phyloP scores from a whole-genome alignment of 257 asterid genomes.

The Ligustrum vulgare region DNA sequence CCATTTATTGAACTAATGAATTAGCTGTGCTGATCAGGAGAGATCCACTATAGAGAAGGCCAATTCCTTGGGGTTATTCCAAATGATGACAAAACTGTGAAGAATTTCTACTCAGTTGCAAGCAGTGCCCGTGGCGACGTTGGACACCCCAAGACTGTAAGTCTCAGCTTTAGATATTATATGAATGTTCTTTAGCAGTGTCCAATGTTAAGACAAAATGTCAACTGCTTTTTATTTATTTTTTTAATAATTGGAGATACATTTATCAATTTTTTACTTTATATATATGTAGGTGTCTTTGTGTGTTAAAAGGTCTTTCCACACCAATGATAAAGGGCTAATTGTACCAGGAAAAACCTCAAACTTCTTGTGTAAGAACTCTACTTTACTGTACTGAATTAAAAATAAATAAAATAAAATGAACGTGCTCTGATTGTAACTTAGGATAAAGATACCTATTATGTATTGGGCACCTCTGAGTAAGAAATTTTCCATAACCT shows the following conservation, averaged over 20 bases:
- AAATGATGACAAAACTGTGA: slow-evolving; percentile 91
- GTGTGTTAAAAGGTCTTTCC: slow-evolving; percentile 84
- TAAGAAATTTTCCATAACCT: neutral
- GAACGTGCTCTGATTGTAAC: neutral
- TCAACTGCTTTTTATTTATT: neutral
- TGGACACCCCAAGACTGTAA: slow-evolving; percentile 94
- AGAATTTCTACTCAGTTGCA: slow-evolving; percentile 88
- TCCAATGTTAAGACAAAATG: no score
- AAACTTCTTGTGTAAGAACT: slow-evolving; percentile 80
- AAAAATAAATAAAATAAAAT: no score
- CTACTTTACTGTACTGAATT: neutral
- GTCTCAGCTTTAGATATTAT: slow-evolving; percentile 5
- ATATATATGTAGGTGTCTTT: slow-evolving; percentile 64
- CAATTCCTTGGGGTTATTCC: slow-evolving; percentile 89
- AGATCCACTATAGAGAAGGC: slow-evolving; percentile 94
- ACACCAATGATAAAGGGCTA: slow-evolving; percentile 81
- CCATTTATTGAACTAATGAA: neutral
- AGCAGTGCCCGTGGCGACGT: slow-evolving; percentile 98
- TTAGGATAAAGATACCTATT: no score
- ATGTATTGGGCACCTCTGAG: no score
- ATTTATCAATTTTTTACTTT: neutral
- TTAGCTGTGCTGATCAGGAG: slow-evolving; percentile 52
- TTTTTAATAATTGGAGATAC: neutral
- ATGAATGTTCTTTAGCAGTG: no score
- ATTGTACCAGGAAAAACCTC: slow-evolving; percentile 91